Evolutionary conservation across 208 protist species (phyloP).

Genomic region (Acanthamoeba culbertsoni): DNA sequence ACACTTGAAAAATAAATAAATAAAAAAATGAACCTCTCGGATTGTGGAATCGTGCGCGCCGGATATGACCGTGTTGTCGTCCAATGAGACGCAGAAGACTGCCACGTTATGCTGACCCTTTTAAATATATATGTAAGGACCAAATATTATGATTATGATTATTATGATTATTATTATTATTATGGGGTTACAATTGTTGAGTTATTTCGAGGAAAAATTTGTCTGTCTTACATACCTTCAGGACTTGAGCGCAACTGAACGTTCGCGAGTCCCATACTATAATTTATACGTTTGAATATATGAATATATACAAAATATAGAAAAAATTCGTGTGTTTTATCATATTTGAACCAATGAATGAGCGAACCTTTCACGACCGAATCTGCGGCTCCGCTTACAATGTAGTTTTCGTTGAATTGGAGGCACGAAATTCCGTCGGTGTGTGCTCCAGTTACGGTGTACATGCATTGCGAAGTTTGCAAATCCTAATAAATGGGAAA

Average conservation of each 20-base stretch:
- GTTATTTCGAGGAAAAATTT: background rate
- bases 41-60: conserved; percentile 12
- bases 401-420: conserved; percentile 6
- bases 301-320: background rate
- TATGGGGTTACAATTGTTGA: background rate
- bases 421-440: conserved; percentile 15
- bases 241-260: background rate
- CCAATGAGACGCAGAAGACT: conserved; percentile 11
- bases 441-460: conserved; percentile 17
- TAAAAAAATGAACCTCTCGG: background rate
- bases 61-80: conserved; percentile 28
- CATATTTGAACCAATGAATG: background rate
- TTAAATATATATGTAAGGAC: background rate
- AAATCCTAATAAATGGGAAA: too few species aligned
- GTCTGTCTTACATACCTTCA: background rate
- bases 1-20: background rate
- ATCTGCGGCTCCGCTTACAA: conserved; percentile 32
- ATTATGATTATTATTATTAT: background rate
- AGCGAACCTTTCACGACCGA: background rate
- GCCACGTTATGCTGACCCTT: conserved; percentile 25
- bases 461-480: background rate
- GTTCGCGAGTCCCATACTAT: conserved; percentile 14
- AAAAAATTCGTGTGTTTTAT: background rate
- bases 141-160: background rate
- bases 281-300: background rate